Conservation (phyloP, 441 rosid genomes). For the Bocquillonia castaneifolia region DNA sequence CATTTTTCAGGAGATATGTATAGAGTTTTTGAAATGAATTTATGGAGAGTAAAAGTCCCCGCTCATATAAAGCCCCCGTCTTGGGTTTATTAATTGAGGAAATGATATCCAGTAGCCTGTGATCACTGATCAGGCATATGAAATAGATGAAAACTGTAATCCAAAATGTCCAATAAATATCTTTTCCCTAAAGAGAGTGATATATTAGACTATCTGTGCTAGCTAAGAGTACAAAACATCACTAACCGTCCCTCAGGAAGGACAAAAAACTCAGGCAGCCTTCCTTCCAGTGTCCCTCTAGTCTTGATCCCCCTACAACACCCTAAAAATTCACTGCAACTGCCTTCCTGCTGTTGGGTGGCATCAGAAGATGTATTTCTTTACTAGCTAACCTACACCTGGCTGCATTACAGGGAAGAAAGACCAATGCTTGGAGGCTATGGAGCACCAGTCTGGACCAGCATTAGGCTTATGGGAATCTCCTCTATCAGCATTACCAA, state of each 20-base stretch:
- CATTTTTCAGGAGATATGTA: too few species aligned
- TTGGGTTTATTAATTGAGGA: too few species aligned
- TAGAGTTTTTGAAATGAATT: too few species aligned
- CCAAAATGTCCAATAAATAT: too few species aligned
- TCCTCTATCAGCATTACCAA: slow-evolving; percentile 42
- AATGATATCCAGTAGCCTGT: too few species aligned
- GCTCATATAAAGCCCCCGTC: too few species aligned
- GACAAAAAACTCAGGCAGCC: slow-evolving; percentile 41
- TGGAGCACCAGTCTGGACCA: slow-evolving; percentile 53
- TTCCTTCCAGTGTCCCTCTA: slow-evolving; percentile 27
- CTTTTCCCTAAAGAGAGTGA: slow-evolving; percentile 18
- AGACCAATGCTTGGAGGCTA: slow-evolving; percentile 52
- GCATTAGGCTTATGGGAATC: slow-evolving; percentile 37
- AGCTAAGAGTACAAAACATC: slow-evolving; percentile 8
- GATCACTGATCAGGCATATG: too few species aligned
- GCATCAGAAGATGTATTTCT: background rate
- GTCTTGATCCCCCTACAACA: slow-evolving; percentile 10
- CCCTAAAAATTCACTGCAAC: slow-evolving; percentile 13
- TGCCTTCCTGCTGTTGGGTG: slow-evolving; percentile 18
- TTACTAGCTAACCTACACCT: slow-evolving; percentile 37
- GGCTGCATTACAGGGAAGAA: slow-evolving; percentile 78
- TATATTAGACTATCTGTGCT: slow-evolving; percentile 22
- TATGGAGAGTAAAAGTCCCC: too few species aligned
- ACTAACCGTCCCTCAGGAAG: slow-evolving; percentile 31
- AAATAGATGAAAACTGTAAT: too few species aligned